These are phyloP conservation scores for Eucalyptus guilfoylei DNA, from an alignment of 345 rosid species.

Conservation along the genomic window DNA sequence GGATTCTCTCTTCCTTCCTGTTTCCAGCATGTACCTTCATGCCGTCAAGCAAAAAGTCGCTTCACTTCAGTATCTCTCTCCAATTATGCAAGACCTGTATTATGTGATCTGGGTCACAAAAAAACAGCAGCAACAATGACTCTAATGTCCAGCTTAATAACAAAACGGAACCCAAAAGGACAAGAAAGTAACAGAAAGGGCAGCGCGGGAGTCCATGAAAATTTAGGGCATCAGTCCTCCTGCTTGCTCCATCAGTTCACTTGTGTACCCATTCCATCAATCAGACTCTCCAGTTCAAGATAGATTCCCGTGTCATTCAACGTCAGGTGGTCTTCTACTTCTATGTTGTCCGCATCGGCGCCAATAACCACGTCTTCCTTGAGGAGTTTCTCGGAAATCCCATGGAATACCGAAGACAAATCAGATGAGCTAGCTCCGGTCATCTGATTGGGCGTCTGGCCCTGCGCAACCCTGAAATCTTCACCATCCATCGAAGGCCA, in stretches of 20 bases:
- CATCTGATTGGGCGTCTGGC: background rate
- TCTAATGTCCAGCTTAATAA: background rate
- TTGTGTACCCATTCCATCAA: slow-evolving; percentile 13
- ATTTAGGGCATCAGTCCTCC: background rate
- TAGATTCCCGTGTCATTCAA: slow-evolving; percentile 8
- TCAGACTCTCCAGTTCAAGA: slow-evolving; percentile 22
- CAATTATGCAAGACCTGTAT: background rate
- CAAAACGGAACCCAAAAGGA: background rate
- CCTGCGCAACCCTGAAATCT: too few species aligned
- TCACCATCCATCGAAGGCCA: background rate
- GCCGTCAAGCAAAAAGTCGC: background rate
- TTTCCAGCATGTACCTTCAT: background rate
- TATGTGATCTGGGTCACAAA: background rate
- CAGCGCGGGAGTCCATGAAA: background rate
- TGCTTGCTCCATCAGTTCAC: slow-evolving; percentile 12
- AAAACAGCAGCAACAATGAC: background rate
- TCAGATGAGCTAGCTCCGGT: background rate
- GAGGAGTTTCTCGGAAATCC: slow-evolving; percentile 7
- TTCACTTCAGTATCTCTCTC: background rate
- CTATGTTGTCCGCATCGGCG: background rate
- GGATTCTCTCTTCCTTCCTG: background rate
- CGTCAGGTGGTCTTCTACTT: background rate
- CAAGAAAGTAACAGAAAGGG: background rate
- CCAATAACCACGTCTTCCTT: background rate
- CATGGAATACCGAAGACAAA: background rate